A percentile compares a stretch with the other conserved stretches of the same genome.
These are phyloP conservation scores for Aeminium ludgeri DNA, from an alignment of 495 filamentous ascomycete genomes.

Conservation along the genomic window DNA sequence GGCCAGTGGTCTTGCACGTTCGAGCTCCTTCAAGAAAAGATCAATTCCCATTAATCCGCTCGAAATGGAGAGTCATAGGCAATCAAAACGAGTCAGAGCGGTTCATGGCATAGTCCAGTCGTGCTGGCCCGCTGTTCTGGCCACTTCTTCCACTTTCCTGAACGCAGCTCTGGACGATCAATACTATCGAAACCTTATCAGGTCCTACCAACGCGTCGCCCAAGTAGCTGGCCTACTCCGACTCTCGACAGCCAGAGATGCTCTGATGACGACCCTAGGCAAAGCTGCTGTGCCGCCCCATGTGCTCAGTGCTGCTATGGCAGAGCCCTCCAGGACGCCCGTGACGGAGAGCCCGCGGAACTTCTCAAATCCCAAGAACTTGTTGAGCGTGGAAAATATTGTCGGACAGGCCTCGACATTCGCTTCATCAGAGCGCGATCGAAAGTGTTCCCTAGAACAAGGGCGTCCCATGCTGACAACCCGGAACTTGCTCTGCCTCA, in stretches of 20 bases:
- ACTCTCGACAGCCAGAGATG: conserved; percentile 73
- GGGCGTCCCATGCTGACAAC: conserved; percentile 50
- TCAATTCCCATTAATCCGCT: conserved; percentile 64
- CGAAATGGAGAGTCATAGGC: conserved; percentile 48
- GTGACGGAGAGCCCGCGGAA: conserved; percentile 35
- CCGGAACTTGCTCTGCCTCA: conserved; percentile 73
- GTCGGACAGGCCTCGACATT: conserved; percentile 32
- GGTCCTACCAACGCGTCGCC: conserved; percentile 86
- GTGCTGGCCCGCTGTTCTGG: conserved; percentile 91
- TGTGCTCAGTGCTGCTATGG: conserved; percentile 42
- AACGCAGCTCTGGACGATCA: conserved; percentile 86
- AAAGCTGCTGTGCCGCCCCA: conserved; percentile 81
- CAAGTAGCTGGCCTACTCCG: conserved; percentile 84
- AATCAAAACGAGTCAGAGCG: conserved; percentile 50
- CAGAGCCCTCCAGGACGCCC: conserved; percentile 26
- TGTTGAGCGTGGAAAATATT: conserved; percentile 47
- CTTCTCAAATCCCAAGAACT: conserved; percentile 44
- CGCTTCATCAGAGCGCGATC: conserved; percentile 27
- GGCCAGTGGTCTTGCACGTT: conserved; percentile 2
- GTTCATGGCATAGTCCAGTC: conserved; percentile 70
- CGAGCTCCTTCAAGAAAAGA: conserved; percentile 31
- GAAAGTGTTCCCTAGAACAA: conserved; percentile 36
- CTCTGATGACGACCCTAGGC: conserved; percentile 81
- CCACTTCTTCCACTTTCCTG: conserved; percentile 85
- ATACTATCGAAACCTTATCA: conserved; percentile 82